These are phyloP conservation scores for Hirsutella rhossiliensis DNA, from an alignment of 2,329 filamentous ascomycete species.

Conservation along the genomic window DNA sequence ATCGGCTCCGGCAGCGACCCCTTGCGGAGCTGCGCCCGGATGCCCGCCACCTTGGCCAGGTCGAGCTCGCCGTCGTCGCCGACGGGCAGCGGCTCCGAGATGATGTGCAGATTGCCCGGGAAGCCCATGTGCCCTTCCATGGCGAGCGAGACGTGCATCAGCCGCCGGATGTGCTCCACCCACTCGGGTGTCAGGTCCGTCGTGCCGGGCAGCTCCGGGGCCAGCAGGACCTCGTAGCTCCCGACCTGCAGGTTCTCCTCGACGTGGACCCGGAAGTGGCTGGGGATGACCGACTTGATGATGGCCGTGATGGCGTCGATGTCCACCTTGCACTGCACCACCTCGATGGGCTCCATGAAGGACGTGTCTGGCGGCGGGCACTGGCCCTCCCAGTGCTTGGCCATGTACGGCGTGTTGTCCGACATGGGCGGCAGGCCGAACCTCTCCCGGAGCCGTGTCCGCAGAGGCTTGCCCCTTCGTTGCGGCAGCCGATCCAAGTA, in stretches of 20 bases:
- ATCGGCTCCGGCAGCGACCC: constrained; percentile 3
- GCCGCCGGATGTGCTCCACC: constrained; percentile 2
- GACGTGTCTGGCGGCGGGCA: constrained; percentile 33
- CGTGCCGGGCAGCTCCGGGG: not conserved
- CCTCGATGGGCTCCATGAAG: constrained; percentile 24
- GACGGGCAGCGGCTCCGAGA: not conserved
- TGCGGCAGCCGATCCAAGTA: constrained; percentile 39
- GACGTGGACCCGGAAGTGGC: not conserved
- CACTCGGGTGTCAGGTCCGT: not conserved
- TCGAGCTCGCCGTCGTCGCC: constrained; percentile 5
- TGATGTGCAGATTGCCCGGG: constrained; percentile 2
- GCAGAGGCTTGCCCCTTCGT: constrained; percentile 38
- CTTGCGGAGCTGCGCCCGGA: constrained; percentile 11
- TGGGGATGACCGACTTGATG: not conserved
- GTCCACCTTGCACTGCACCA: constrained; percentile 17
- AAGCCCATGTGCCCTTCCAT: constrained; percentile 3
- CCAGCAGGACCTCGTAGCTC: constrained; percentile 2
- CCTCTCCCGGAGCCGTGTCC: constrained; percentile 33
- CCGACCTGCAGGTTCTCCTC: not conserved
- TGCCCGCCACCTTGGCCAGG: constrained; percentile 17
- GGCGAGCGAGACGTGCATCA: constrained; percentile 1
- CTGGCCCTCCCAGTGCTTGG: constrained; percentile 31
- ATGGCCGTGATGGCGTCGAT: not conserved
- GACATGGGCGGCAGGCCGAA: constrained; percentile 27
- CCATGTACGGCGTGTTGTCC: constrained; percentile 24